phyloP scores from a whole-genome alignment of 2,329 filamentous ascomycete genomes.

The Arthrobotrys sinensis region DNA sequence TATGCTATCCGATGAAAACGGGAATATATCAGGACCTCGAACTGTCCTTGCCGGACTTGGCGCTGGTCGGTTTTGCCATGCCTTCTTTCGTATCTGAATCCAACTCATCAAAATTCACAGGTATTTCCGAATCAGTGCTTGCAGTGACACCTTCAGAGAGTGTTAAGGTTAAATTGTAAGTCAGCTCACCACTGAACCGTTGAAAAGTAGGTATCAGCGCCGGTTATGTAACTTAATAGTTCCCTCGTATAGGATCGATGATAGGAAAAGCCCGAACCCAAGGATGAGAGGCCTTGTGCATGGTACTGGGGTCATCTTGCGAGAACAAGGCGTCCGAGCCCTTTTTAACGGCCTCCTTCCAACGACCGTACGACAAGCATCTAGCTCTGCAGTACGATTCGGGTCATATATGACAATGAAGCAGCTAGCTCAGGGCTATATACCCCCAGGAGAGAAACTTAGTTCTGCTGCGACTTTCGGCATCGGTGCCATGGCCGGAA shows the following conservation, averaged over 20 bases:
- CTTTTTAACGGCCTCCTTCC: conserved; percentile 98
- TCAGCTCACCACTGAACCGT: conserved; percentile 45
- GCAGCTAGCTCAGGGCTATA: conserved; percentile 92
- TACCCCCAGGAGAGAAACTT: conserved; percentile 93
- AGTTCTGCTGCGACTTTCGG: conserved; percentile 89
- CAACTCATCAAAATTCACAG: conserved; percentile 5
- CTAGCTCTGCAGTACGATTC: conserved; percentile 93
- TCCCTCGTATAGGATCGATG: conserved; percentile 79
- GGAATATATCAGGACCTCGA: conserved; percentile 88
- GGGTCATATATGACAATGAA: conserved; percentile 90
- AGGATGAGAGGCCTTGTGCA: conserved; percentile 89
- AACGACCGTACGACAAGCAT: conserved; percentile 92
- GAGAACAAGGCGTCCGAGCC: conserved; percentile 87
- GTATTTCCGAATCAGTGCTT: conserved; percentile 88
- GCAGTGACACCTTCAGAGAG: conserved; percentile 98
- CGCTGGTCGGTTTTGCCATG: conserved; percentile 73
- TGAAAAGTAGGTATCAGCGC: not conserved
- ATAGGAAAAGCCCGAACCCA: conserved; percentile 87
- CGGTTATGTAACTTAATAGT: not conserved
- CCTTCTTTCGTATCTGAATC: not conserved
- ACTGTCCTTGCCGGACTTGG: conserved; percentile 96
- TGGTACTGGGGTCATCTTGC: conserved; percentile 86
- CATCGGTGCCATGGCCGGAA: conserved; percentile 87
- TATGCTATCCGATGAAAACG: conserved; percentile 83
- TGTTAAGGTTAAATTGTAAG: conserved; percentile 93